Evolutionary conservation across 2,329 filamentous ascomycete species (phyloP).

Genomic region (Zymoseptoria brevis): DNA sequence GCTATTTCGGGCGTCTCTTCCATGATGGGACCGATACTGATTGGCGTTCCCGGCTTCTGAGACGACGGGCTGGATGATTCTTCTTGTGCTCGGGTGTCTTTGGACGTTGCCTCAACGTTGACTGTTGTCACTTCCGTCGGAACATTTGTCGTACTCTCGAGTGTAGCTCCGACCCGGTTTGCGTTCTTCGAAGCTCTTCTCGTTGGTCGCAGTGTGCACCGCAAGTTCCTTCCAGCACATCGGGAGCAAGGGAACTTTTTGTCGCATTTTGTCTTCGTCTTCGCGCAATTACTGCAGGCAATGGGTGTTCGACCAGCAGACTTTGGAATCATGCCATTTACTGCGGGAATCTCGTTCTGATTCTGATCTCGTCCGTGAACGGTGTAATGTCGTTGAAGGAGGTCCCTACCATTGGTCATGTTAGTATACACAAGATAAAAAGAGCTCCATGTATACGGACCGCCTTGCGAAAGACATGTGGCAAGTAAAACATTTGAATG

Average conservation of each 20-base stretch:
- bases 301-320: constrained; percentile 46
- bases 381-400: constrained; percentile 45
- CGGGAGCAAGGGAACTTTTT: constrained; percentile 48
- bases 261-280: constrained; percentile 48
- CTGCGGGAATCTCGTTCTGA: constrained; percentile 42
- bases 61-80: constrained; percentile 15
- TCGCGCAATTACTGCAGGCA: constrained; percentile 47
- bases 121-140: constrained; percentile 15
- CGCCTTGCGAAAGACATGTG: constrained; percentile 48
- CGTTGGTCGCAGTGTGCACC: constrained; percentile 42
- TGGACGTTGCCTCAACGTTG: constrained; percentile 2
- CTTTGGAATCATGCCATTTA: constrained; percentile 45
- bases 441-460: constrained; percentile 28
- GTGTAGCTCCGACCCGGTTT: constrained; percentile 27
- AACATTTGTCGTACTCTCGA: constrained; percentile 22
- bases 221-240: constrained; percentile 43
- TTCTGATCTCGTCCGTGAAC: constrained; percentile 45
- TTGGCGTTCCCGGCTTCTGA: constrained; percentile 29
- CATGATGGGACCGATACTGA: constrained; percentile 17
- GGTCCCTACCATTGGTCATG: constrained; percentile 32
- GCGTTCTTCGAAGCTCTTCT: constrained; percentile 41
- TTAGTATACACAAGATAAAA: neutral
- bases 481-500: constrained; percentile 48
- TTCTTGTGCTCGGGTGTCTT: neutral
- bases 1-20: constrained; percentile 29